Conservation (phyloP, 2,329 filamentous ascomycete genomes). For the Westerdykella sp. region DNA sequence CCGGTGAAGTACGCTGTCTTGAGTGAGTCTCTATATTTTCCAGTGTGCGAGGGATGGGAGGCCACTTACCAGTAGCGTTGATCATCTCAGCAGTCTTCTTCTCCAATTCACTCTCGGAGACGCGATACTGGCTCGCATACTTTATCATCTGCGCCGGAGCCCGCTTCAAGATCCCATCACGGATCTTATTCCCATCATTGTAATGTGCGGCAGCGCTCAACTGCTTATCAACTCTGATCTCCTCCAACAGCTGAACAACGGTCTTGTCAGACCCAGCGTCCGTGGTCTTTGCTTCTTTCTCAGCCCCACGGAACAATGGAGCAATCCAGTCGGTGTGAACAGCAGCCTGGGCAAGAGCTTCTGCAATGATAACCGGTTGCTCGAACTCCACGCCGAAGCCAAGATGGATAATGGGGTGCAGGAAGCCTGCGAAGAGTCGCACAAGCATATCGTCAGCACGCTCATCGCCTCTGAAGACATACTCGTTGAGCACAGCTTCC, state of each 20-base stretch:
- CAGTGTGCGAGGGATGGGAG: not conserved
- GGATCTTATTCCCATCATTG: conserved; percentile 57
- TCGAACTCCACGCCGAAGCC: conserved; percentile 78
- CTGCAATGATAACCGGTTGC: conserved; percentile 74
- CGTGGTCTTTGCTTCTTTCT: conserved; percentile 41
- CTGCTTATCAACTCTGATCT: conserved; percentile 51
- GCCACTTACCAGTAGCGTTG: conserved; percentile 49
- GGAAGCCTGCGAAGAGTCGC: conserved; percentile 61
- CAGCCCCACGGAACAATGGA: conserved; percentile 49
- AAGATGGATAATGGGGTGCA: conserved; percentile 79
- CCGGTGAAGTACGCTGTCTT: conserved; percentile 48
- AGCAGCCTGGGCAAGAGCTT: conserved; percentile 70
- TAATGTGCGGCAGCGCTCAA: conserved; percentile 50
- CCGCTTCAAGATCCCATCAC: conserved; percentile 60
- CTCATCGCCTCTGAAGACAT: conserved; percentile 62
- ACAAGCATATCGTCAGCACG: conserved; percentile 62
- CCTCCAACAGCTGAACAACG: conserved; percentile 57
- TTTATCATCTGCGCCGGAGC: conserved; percentile 59
- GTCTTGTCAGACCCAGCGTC: conserved; percentile 20
- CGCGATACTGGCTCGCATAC: conserved; percentile 50
- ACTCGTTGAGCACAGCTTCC: conserved; percentile 56
- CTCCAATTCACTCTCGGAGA: conserved; percentile 51
- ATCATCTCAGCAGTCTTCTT: conserved; percentile 62
- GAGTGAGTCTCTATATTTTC: not conserved
- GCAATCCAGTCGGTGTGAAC: conserved; percentile 58